Evolutionary conservation across 2,329 filamentous ascomycete species (phyloP).

Genomic region (Fusarium proliferatum): DNA sequence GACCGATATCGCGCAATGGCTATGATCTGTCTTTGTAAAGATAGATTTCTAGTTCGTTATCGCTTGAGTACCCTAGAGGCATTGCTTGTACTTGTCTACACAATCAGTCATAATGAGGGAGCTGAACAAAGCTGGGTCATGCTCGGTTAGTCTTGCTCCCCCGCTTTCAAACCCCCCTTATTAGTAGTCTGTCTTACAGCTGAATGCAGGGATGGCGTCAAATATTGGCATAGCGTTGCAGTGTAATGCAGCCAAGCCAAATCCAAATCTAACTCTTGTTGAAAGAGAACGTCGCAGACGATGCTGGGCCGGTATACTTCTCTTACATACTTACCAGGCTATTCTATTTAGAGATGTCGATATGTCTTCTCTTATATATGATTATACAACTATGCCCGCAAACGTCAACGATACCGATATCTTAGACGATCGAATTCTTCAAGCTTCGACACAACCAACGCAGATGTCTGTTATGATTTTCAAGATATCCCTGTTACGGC

Average conservation of each 20-base stretch:
- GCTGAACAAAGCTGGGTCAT: constrained; percentile 29
- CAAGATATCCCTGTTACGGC: constrained; percentile 24
- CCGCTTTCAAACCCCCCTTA: too few species aligned
- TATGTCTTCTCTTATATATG: constrained; percentile 17
- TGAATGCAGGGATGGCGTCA: constrained; percentile 19
- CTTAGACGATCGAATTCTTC: background rate
- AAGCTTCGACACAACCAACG: background rate
- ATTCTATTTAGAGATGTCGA: constrained; percentile 33
- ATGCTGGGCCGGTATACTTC: constrained; percentile 37
- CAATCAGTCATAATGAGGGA: constrained; percentile 26
- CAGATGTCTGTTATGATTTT: constrained; percentile 31
- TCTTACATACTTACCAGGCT: constrained; percentile 33
- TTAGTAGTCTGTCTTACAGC: background rate
- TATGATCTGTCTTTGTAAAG: constrained; percentile 31
- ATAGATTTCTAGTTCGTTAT: constrained; percentile 31
- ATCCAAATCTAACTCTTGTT: background rate
- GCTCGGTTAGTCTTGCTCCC: background rate
- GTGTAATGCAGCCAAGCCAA: background rate
- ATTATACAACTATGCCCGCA: constrained; percentile 8
- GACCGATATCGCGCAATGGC: background rate
- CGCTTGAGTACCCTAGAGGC: constrained; percentile 31
- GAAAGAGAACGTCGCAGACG: constrained; percentile 30
- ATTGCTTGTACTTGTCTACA: constrained; percentile 26
- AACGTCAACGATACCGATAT: constrained; percentile 6
- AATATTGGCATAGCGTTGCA: constrained; percentile 3